Conservation (phyloP, 2,329 filamentous ascomycete genomes). For the Penicillium digitatum region DNA sequence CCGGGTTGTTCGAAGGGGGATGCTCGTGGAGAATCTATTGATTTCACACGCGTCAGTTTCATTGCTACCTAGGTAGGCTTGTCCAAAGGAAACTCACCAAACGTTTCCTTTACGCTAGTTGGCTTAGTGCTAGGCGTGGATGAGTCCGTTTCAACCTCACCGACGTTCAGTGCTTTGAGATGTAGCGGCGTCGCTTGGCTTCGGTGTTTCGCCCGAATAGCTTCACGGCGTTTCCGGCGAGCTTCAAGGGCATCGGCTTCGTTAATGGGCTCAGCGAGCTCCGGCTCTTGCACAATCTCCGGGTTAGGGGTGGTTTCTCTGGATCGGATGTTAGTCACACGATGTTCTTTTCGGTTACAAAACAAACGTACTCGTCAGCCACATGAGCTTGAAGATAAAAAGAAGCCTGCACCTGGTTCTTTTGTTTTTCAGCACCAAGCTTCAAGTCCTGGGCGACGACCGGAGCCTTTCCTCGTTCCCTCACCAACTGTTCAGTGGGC, state of each 20-base stretch:
- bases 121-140: slow-evolving; percentile 51
- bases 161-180: slow-evolving; percentile 67
- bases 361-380: slow-evolving; percentile 43
- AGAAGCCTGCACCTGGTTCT: slow-evolving; percentile 56
- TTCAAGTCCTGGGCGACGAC: slow-evolving; percentile 54
- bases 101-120: slow-evolving; percentile 34
- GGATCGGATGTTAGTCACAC: slow-evolving; percentile 12
- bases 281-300: slow-evolving; percentile 25
- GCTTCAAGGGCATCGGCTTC: slow-evolving; percentile 81
- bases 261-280: slow-evolving; percentile 62
- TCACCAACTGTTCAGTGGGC: slow-evolving; percentile 58
- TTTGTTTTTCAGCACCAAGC: slow-evolving; percentile 65
- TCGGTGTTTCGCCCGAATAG: slow-evolving; percentile 77
- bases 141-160: slow-evolving; percentile 52
- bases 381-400: slow-evolving; percentile 31
- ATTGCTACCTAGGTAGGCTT: slow-evolving; percentile 1
- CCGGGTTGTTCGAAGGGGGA: slow-evolving; percentile 47
- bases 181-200: slow-evolving; percentile 66
- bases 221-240: slow-evolving; percentile 77
- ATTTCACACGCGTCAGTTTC: slow-evolving; percentile 6
- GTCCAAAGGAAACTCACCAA: slow-evolving; percentile 34
- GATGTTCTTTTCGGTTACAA: not conserved
- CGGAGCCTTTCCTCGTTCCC: slow-evolving; percentile 59
- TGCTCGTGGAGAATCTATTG: slow-evolving; percentile 35
- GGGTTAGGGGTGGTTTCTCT: slow-evolving; percentile 19